Conservation (phyloP, 2,329 filamentous ascomycete species). For the Chalaropsis thielavioides region DNA sequence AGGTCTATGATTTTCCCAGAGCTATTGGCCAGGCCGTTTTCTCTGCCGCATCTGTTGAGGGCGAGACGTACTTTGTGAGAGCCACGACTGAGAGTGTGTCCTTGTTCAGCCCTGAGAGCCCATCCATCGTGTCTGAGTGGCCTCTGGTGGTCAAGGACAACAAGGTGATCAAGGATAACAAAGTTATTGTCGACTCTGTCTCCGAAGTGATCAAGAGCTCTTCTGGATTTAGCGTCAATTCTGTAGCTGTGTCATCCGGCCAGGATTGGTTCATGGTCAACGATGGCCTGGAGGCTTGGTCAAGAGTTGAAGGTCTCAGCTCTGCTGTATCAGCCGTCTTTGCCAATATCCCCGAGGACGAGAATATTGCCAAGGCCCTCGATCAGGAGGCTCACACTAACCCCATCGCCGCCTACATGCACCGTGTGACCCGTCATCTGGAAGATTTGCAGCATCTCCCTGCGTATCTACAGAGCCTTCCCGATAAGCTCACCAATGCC, state of each 20-base stretch:
- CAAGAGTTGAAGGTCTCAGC: conserved; percentile 67
- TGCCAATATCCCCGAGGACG: conserved; percentile 59
- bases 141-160: conserved; percentile 34
- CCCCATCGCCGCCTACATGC: conserved; percentile 66
- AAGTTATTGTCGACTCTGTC: conserved; percentile 48
- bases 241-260: conserved; percentile 41
- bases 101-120: conserved; percentile 61
- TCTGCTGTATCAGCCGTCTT: conserved; percentile 66
- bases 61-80: conserved; percentile 80
- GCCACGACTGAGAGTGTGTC: conserved; percentile 60
- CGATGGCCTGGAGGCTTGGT: conserved; percentile 71
- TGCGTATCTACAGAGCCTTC: conserved; percentile 54
- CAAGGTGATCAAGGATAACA: conserved; percentile 30
- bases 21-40: conserved; percentile 58
- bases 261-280: conserved; percentile 70
- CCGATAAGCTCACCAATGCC: conserved; percentile 51
- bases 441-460: conserved; percentile 66
- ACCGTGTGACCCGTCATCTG: conserved; percentile 70
- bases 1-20: conserved; percentile 66
- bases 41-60: conserved; percentile 59
- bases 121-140: conserved; percentile 66
- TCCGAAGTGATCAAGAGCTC: conserved; percentile 70
- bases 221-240: conserved; percentile 54
- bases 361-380: conserved; percentile 63
- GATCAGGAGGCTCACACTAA: conserved; percentile 79